Base-by-base conservation (phyloP, 2,329 filamentous ascomycete species). In the Xylaria sp. region DNA sequence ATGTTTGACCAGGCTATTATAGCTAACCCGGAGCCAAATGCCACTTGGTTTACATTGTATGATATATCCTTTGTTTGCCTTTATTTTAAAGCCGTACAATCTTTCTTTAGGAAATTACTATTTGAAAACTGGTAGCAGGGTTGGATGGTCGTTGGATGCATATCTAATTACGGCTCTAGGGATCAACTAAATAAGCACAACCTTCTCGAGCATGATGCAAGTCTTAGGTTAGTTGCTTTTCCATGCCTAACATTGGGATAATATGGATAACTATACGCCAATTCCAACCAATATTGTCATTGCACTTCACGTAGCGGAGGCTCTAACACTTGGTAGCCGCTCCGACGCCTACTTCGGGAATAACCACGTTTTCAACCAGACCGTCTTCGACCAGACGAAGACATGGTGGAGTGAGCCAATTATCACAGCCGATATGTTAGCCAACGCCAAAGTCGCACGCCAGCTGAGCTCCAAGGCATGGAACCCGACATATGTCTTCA, bases 341-440 rank as follows among this genome's bases (percentile, higher is more conserved):
- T 70, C 77, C 0, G 85, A 87, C 61, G 81, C 79, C 4, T 83
- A 76, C 77, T 80, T 85, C 59, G 85, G 85, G 20, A 83, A 83
- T 74, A 83, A 83, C 68, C 80, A 84, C 69, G 63, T 81, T 60
- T 87, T 87, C 78, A 85, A 87, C 74, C 75, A 82, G 60, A 81
- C 79, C 1, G 73, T 86, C 63, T 88, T 87, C 71, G 79, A 82
- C 56, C 73, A 80, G 58, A 81, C 80, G 0, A 77, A 71, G 33
- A n/a, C 67, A 3, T 87, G 82, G 75, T 88, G 84, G n/a, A n/a
- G n/a, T n/a, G n/a, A n/a, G n/a, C n/a, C n/a, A n/a, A n/a, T n/a
- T n/a, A n/a, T n/a, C n/a, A n/a, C n/a, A n/a, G n/a, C n/a, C n/a
- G n/a, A n/a, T n/a, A n/a, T n/a, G n/a, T n/a, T n/a, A n/a, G n/a